These are phyloP conservation scores for Chaetomium globosum DNA, from an alignment of 2,329 filamentous ascomycete species.

Conservation along the genomic window DNA sequence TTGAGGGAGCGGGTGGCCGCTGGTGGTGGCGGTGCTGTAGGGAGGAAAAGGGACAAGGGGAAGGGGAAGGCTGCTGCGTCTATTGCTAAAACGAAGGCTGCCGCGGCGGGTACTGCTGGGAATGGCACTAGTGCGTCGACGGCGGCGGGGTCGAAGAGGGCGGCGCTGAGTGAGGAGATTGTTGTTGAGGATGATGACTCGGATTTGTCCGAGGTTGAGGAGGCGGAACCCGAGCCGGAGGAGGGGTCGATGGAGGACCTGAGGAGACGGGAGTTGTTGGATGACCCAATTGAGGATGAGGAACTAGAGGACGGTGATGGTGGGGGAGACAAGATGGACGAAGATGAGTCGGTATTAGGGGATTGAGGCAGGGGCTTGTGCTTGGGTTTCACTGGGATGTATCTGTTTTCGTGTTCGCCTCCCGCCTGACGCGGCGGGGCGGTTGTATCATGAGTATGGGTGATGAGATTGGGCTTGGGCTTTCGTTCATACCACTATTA, in stretches of 20 bases:
- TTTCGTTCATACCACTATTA: slow-evolving; percentile 8
- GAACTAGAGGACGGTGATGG: slow-evolving; percentile 42
- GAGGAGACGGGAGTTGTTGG: slow-evolving; percentile 56
- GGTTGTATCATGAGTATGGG: slow-evolving; percentile 17
- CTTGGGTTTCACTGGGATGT: background rate
- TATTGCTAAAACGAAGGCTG: slow-evolving; percentile 41
- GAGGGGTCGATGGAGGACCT: slow-evolving; percentile 64
- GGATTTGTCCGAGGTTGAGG: slow-evolving; percentile 34
- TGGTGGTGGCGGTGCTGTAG: slow-evolving; percentile 36
- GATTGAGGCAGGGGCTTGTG: slow-evolving; percentile 41
- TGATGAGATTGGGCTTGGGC: slow-evolving; percentile 9
- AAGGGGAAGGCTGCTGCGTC: slow-evolving; percentile 39
- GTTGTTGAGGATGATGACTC: slow-evolving; percentile 48
- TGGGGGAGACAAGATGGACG: slow-evolving; percentile 45
- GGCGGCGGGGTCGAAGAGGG: slow-evolving; percentile 41
- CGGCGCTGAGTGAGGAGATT: slow-evolving; percentile 50
- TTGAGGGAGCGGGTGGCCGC: slow-evolving; percentile 49
- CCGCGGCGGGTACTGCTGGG: slow-evolving; percentile 34
- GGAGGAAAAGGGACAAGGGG: slow-evolving; percentile 42
- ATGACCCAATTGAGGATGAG: slow-evolving; percentile 50
- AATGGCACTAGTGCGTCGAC: slow-evolving; percentile 38
- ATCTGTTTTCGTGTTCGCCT: background rate
- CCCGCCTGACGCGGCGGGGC: background rate
- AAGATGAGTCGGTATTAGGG: slow-evolving; percentile 51
- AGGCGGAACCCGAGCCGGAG: slow-evolving; percentile 49